These are phyloP conservation scores for Lodderomyces orthopsilosis DNA, from an alignment of 1,139 yeast species.

Conservation along the genomic window DNA sequence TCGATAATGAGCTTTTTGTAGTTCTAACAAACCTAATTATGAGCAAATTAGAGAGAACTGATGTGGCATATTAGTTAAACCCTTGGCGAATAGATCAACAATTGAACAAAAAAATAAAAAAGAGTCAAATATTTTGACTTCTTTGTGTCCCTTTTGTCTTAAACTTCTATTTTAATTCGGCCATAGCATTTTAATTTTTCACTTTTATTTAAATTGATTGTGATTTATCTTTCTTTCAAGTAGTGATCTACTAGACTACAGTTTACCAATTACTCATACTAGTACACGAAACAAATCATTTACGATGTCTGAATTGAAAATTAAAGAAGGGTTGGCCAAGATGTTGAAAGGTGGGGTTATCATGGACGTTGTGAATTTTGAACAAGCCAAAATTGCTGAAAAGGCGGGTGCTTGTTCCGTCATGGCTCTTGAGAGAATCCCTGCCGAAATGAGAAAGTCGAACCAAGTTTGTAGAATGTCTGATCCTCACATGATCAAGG, in stretches of 20 bases:
- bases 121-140: neutral
- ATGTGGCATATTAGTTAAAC: no score
- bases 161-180: neutral
- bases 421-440: slow-evolving; percentile 85
- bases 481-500: slow-evolving; percentile 78
- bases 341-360: slow-evolving; percentile 73
- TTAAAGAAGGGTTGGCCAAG: slow-evolving; percentile 82
- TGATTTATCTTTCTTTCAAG: no score
- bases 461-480: slow-evolving; percentile 89
- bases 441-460: slow-evolving; percentile 81
- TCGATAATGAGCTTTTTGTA: no score
- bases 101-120: no score
- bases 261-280: neutral
- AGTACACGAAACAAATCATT: neutral
- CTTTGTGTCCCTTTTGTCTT: neutral
- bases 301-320: slow-evolving; percentile 51
- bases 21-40: no score
- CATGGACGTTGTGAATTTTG: slow-evolving; percentile 54
- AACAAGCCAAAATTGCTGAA: slow-evolving; percentile 64
- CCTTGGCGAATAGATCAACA: no score
- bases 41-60: no score
- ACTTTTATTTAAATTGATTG: neutral
- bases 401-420: slow-evolving; percentile 89
- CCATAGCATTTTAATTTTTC: neutral
- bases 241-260: neutral